Evolutionary conservation across 371 early-diverging fungal species (phyloP), one percentile per base, ranked within the genome.

Genomic region (Dichotomocladium elegans): DNA sequence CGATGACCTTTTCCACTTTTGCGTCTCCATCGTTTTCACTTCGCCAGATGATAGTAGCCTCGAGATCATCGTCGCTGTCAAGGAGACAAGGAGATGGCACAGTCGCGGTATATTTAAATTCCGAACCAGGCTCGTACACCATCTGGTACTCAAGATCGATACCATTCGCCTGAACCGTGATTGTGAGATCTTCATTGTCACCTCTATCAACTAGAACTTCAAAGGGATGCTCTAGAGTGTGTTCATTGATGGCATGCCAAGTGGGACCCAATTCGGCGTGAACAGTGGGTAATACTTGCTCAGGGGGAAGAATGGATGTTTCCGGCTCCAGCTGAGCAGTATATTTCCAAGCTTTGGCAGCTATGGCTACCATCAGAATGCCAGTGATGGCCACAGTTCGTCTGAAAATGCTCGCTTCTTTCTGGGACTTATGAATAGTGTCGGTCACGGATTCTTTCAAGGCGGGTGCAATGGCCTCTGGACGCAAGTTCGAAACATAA

Each of bases 81-180:
- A 56, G 34, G 11, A 56, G 42, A 21, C 57, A 56, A 2, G 57
- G 50, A 3, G 57, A 56, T 17, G 57, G 57, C 10, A 56, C 44
- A 22, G 31, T 35, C 2, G 49, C 57, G 3, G 19, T 9, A 43
- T 56, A 56, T 9, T 33, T 26, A 11, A 17, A 29, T 31, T 15
- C 35, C 14, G 37, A 17, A 37, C 37, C 37, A 37, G 37, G 37
- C 21, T 37, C 37, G 8, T 37, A 37, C 7, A 21, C 21, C 37
- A 37, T 37, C 21, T n/a, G 37, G 9, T 37, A 37, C 37, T 17
- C 37, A 5, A 37, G 21, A 1, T 37, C 37, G 9, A 17, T 21
- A 2, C 37, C 37, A 37, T 21, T 21, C 8, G 17, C 37, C 21
- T 37, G 37, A 17, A 37, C 37, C 1, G 37, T 37, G 17, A 37